Conservation (phyloP, 176 grass and related monocot species). For the Aegilops bicornis region DNA sequence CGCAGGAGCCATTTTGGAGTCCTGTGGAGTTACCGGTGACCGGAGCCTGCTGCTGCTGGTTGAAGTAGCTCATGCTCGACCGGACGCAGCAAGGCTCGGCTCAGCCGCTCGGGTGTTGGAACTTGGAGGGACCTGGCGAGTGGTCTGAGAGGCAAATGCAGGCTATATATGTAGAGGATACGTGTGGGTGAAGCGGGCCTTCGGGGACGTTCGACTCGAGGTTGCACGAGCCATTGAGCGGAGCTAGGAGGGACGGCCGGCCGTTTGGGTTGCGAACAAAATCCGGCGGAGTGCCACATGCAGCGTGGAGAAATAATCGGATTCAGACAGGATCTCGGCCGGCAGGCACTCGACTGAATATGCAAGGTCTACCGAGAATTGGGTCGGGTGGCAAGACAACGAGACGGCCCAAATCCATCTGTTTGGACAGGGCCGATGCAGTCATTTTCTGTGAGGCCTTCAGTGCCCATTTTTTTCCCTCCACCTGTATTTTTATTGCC, state of each 20-base stretch:
- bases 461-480: too few relatives aligned
- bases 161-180: background rate
- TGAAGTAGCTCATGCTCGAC: slow-evolving; percentile 35
- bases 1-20: background rate
- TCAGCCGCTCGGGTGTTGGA: background rate
- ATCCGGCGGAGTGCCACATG: slow-evolving; percentile 22
- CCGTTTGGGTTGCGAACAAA: slow-evolving; percentile 13
- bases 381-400: too few relatives aligned
- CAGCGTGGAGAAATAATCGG: background rate
- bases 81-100: background rate
- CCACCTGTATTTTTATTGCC: too few relatives aligned
- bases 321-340: background rate
- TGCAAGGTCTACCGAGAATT: too few relatives aligned
- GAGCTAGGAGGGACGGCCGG: background rate
- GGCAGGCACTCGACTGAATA: background rate
- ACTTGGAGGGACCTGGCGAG: background rate
- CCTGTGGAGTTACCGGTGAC: slow-evolving; percentile 19
- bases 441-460: too few relatives aligned
- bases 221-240: background rate
- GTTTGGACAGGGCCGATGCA: background rate
- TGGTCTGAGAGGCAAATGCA: background rate
- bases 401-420: background rate
- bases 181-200: background rate
- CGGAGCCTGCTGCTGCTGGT: slow-evolving; percentile 40
- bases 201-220: background rate